Base-by-base conservation (phyloP, 345 rosid genomes). In the Rhodamnia argentea region DNA sequence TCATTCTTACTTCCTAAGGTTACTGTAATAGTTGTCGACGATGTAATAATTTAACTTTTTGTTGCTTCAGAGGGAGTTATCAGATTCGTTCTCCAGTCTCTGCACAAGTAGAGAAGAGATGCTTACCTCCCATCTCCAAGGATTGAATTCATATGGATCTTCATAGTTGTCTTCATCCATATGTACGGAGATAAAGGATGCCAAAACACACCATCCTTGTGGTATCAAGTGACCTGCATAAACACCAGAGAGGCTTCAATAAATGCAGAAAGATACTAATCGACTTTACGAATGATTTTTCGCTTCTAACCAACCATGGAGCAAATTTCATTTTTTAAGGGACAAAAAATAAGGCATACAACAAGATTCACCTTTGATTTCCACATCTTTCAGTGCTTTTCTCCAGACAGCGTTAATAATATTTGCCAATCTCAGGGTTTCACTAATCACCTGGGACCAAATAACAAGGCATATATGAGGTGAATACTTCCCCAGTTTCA, bases 101-200 rank as follows among this genome's bases (percentile, higher is more conserved):
- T 24, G n/a, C 27, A 57, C 27, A 24, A 57, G 27, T 57, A 57
- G 60, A 20, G 10, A 23, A 57, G n/a, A 23, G 60, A 57, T 24
- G 60, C 60, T 57, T 92, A 94, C 98, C 93, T 94, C 97, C 99
- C 99, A 97, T 95, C 99, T 93, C 98, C 96, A 95, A 32, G 99
- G 99, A 90, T 96, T 91, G 89, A 97, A 97, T 42, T 86, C 85
- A 86, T 90, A 95, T 23, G 99, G 99, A 81, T 96, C 91, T 75
- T 94, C 92, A 86, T 94, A 97, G 84, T 85, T 92, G 83, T 94
- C 93, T 83, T 94, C 95, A 86, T 95, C 95, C 99, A 96, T 96
- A 92, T 97, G 99, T 89, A 97, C 95, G 7, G 99, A 93, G 76
- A 86, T 90, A 64, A 97, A 94, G 87, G 98, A 96, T 87, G 99